Evolutionary conservation across 2,329 filamentous ascomycete species (phyloP).

Genomic region (Clarireedia sp.): DNA sequence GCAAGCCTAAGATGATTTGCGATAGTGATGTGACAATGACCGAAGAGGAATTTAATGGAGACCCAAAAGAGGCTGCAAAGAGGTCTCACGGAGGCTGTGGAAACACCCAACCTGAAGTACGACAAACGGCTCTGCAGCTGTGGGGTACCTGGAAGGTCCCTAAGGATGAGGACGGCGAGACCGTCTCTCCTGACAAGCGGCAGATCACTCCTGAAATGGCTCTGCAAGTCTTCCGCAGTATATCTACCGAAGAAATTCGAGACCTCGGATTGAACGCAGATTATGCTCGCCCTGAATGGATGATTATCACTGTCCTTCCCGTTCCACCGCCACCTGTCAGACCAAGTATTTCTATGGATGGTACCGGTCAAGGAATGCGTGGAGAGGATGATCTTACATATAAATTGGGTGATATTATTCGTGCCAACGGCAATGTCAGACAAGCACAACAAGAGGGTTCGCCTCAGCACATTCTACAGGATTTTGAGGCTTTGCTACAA

Average conservation of each 20-base stretch:
- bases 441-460: constrained; percentile 87
- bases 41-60: constrained; percentile 59
- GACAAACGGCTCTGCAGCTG: constrained; percentile 78
- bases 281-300: constrained; percentile 96
- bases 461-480: constrained; percentile 79
- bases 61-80: constrained; percentile 42
- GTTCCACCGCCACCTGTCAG: constrained; percentile 93
- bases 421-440: constrained; percentile 90
- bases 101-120: constrained; percentile 80
- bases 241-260: constrained; percentile 70
- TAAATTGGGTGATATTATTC: constrained; percentile 97
- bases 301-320: constrained; percentile 90
- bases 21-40: constrained; percentile 67
- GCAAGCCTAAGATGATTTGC: constrained; percentile 80
- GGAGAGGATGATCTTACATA: constrained; percentile 99
- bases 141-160: constrained; percentile 65
- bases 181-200: constrained; percentile 68
- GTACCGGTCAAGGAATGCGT: constrained; percentile 82
- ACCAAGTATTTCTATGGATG: constrained; percentile 94
- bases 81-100: constrained; percentile 82
- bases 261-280: constrained; percentile 90
- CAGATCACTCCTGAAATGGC: constrained; percentile 77
- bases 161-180: constrained; percentile 65
- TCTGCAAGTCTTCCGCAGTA: constrained; percentile 77
- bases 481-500: constrained; percentile 87